These are phyloP conservation scores for Psilocybe azurescens DNA, from an alignment of 768 basidiomycete species.

Conservation along the genomic window DNA sequence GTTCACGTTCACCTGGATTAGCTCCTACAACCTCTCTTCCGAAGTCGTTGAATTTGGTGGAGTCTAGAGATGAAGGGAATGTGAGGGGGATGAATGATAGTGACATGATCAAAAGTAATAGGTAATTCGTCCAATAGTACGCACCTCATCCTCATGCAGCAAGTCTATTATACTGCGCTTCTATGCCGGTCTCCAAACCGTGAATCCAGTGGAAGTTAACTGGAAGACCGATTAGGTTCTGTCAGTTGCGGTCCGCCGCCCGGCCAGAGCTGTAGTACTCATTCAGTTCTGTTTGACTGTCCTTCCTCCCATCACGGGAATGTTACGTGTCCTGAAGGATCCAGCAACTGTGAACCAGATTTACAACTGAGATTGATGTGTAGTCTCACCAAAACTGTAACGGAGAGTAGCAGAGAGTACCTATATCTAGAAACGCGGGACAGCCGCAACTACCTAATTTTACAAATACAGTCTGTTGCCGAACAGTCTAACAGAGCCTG, in stretches of 20 bases:
- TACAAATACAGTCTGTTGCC: too few species aligned
- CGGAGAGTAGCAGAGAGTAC: too few species aligned
- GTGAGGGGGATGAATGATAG: constrained; percentile 54
- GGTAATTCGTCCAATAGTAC: not conserved
- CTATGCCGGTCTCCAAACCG: not conserved
- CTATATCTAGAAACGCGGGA: too few species aligned
- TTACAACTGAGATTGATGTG: too few species aligned
- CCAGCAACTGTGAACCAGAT: too few species aligned
- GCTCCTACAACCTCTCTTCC: constrained; percentile 77
- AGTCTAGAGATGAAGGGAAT: constrained; percentile 72
- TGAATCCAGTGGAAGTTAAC: not conserved
- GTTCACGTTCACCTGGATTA: constrained; percentile 62
- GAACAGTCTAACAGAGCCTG: too few species aligned
- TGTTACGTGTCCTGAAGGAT: too few species aligned
- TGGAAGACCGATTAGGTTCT: not conserved
- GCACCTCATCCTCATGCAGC: not conserved
- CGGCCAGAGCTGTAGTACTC: too few species aligned
- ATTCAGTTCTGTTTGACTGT: too few species aligned
- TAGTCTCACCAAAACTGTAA: too few species aligned
- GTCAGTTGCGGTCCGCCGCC: not conserved
- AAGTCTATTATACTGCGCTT: not conserved
- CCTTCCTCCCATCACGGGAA: too few species aligned
- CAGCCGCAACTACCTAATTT: too few species aligned
- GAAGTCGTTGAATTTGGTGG: constrained; percentile 68
- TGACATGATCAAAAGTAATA: not conserved